These are phyloP conservation scores for Backusella circina DNA, from an alignment of 192 early-diverging fungal species.

Conservation along the genomic window DNA sequence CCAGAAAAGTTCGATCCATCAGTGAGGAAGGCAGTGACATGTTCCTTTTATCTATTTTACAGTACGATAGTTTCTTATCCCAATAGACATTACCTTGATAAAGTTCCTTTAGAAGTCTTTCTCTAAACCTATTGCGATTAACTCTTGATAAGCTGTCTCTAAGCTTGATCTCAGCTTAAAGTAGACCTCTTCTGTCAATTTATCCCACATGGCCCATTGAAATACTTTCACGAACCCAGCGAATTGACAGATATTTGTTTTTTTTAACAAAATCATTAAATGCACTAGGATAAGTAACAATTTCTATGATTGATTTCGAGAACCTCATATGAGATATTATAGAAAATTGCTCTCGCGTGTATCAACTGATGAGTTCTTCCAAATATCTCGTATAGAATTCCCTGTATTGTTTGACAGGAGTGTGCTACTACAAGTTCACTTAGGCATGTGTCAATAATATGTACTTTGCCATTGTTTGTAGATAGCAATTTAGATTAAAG, in stretches of 20 bases:
- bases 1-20: slow-evolving; percentile 19
- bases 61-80: slow-evolving; percentile 16
- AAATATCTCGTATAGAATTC: slow-evolving; percentile 14
- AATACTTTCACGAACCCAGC: background rate
- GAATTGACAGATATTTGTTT: slow-evolving; percentile 6
- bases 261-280: slow-evolving; percentile 3
- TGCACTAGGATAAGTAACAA: background rate
- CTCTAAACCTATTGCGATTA: background rate
- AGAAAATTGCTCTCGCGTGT: background rate
- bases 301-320: background rate
- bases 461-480: background rate
- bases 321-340: slow-evolving; percentile 1
- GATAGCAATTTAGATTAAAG: background rate
- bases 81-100: slow-evolving; percentile 2
- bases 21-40: slow-evolving; percentile 5
- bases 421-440: slow-evolving; percentile 14
- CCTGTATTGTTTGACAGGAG: slow-evolving; percentile 7
- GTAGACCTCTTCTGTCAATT: background rate
- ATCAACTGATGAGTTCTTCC: slow-evolving; percentile 9
- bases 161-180: background rate
- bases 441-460: slow-evolving; percentile 20
- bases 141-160: background rate
- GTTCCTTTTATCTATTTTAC: background rate
- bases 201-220: background rate
- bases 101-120: background rate